Base-by-base conservation (phyloP, 306 rosid species). In the Acacia crassicarpa region DNA sequence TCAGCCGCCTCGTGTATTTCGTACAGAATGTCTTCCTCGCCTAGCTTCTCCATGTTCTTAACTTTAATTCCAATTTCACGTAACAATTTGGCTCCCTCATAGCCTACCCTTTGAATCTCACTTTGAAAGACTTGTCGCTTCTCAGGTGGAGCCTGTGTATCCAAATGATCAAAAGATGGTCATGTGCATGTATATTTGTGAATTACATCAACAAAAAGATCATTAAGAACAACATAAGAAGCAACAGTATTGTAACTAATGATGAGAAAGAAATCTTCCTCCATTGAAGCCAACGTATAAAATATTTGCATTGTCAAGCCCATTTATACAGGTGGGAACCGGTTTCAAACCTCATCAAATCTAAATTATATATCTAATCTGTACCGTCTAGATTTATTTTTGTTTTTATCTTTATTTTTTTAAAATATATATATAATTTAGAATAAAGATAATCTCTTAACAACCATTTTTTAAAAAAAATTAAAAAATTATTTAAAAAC, bases 1-100 rank as follows among this genome's bases (percentile, higher is more conserved):
- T 93, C 99, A 14, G 98, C 98, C 13, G 99, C 98, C 68, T 91
- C 97, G 1, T 93, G 95, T 54, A 95, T 91, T 70, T 84, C 94
- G 13, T 77, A 85, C n/a, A 95, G 87, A 78, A 95, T 85, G 83
- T 92, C 91, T 25, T 44, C 77, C 0, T 56, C 20, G 5, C 85
- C 94, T 22, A 95, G 54, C 83, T 87, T 95, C 91, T 95, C 99
- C 98, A 93, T 82, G 76, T 44, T 91, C 79, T 89, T 88, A 54
- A 95, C 87, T 84, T 95, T 95, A 89, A 81, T 85, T 79, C 99
- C 99, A 40, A 95, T 89, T 79, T 90, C 95, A 19, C 91, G 93
- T 33, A 95, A 81, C 30, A 93, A 91, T 83, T 84, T 92, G 17
- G 99, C 94, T n/a, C 95, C 99, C 83, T 88, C 99, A 1, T 43